Conservation (phyloP, 2,329 filamentous ascomycete species). For the Calonectria hongkongensis region DNA sequence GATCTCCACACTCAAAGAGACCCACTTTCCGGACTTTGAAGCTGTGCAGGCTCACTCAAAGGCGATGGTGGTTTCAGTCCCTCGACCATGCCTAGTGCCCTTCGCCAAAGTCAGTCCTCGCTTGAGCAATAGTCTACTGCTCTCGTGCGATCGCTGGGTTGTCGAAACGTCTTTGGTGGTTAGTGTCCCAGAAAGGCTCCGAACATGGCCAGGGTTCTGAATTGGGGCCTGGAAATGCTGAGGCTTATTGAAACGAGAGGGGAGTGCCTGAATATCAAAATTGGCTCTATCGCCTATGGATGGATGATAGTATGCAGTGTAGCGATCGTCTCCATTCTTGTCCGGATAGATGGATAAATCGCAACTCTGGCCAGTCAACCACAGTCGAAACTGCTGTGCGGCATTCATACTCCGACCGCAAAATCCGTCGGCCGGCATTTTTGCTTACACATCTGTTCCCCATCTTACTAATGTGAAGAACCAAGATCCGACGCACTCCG, state of each 20-base stretch:
- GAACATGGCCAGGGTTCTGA: constrained; percentile 10
- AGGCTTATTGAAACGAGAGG: background rate
- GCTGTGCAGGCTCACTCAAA: constrained; percentile 30
- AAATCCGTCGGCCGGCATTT: constrained; percentile 28
- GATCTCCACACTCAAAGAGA: constrained; percentile 32
- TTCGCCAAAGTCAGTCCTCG: constrained; percentile 40
- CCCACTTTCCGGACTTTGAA: constrained; percentile 33
- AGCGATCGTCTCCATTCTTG: background rate
- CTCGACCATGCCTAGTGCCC: constrained; percentile 37
- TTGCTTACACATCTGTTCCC: constrained; percentile 33
- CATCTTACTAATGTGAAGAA: constrained; percentile 34
- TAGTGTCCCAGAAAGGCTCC: constrained; percentile 14
- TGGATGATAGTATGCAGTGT: background rate
- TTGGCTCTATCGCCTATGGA: background rate
- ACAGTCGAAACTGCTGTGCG: background rate
- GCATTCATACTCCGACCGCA: constrained; percentile 24
- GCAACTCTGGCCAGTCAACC: constrained; percentile 21
- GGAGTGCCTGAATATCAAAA: background rate
- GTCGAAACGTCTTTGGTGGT: constrained; percentile 12
- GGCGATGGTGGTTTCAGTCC: constrained; percentile 47
- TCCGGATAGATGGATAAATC: constrained; percentile 1
- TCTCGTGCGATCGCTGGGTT: constrained; percentile 18
- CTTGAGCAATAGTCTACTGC: constrained; percentile 19
- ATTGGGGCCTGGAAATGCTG: constrained; percentile 16
- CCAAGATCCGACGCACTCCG: constrained; percentile 33